Conservation (phyloP, 148 eudicot species). For the Rhododendron ferrugineum region DNA sequence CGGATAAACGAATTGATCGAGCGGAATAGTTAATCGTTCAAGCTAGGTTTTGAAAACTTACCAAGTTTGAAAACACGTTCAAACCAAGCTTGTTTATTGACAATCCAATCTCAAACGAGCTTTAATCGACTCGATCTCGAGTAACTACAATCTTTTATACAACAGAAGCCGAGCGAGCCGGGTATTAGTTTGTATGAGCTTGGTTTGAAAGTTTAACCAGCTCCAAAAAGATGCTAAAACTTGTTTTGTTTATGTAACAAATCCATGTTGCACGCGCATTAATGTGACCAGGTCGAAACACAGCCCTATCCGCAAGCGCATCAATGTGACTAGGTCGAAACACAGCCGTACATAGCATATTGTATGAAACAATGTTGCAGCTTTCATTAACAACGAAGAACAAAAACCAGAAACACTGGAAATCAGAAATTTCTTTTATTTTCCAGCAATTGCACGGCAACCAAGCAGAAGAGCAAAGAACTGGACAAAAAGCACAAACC, state of each 20-base stretch:
- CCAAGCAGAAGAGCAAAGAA: not conserved
- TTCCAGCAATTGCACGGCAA: not conserved
- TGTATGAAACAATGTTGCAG: too few species aligned
- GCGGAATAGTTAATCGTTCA: not conserved
- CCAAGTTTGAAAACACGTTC: not conserved
- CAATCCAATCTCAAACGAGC: not conserved
- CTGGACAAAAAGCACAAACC: constrained; percentile 30
- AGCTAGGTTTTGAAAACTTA: not conserved
- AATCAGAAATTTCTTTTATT: not conserved
- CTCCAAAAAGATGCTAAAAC: not conserved
- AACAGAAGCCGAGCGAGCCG: not conserved
- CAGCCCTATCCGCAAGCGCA: not conserved
- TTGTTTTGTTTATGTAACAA: too few species aligned
- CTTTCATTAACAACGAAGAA: too few species aligned
- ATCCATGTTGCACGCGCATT: too few species aligned
- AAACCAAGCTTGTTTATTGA: not conserved
- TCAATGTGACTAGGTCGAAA: not conserved
- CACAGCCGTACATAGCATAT: too few species aligned
- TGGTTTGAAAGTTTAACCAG: not conserved
- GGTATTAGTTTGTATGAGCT: not conserved
- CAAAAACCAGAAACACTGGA: not conserved
- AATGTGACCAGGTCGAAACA: too few species aligned
- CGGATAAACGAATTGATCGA: not conserved
- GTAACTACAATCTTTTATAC: not conserved
- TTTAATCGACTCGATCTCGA: not conserved